Evolutionary conservation across 2,329 filamentous ascomycete genomes (phyloP).

Genomic region (Penicillium sp.): DNA sequence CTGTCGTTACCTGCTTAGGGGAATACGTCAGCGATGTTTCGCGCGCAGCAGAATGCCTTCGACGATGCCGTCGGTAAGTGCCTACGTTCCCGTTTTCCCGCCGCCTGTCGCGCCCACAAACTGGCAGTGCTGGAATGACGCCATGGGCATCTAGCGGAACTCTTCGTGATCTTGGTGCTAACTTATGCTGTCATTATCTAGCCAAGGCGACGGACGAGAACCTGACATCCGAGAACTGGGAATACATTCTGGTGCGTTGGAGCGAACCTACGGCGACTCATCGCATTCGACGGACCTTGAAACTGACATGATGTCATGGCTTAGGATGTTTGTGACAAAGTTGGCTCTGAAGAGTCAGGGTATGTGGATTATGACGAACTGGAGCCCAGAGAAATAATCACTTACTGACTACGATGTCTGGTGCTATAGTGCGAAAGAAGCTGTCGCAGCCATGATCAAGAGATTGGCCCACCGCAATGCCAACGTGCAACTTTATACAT

Average conservation of each 20-base stretch:
- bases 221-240: slow-evolving; percentile 82
- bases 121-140: background rate
- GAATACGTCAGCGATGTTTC: slow-evolving; percentile 51
- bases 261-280: background rate
- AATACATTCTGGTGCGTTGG: slow-evolving; percentile 61
- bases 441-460: slow-evolving; percentile 87
- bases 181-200: slow-evolving; percentile 36
- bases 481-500: slow-evolving; percentile 92
- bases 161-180: slow-evolving; percentile 18
- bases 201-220: slow-evolving; percentile 96
- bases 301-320: slow-evolving; percentile 14
- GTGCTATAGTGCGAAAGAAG: slow-evolving; percentile 68
- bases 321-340: slow-evolving; percentile 63
- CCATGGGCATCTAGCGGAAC: background rate
- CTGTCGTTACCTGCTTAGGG: slow-evolving; percentile 10
- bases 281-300: background rate
- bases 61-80: slow-evolving; percentile 68
- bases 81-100: background rate
- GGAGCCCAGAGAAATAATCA: background rate
- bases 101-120: background rate
- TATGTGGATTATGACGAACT: slow-evolving; percentile 25
- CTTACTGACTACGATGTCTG: slow-evolving; percentile 15
- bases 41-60: slow-evolving; percentile 66
- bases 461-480: slow-evolving; percentile 89
- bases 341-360: slow-evolving; percentile 52